phyloP scores from a whole-genome alignment of 2,329 filamentous ascomycete species.

The Verticillium isaacii region DNA sequence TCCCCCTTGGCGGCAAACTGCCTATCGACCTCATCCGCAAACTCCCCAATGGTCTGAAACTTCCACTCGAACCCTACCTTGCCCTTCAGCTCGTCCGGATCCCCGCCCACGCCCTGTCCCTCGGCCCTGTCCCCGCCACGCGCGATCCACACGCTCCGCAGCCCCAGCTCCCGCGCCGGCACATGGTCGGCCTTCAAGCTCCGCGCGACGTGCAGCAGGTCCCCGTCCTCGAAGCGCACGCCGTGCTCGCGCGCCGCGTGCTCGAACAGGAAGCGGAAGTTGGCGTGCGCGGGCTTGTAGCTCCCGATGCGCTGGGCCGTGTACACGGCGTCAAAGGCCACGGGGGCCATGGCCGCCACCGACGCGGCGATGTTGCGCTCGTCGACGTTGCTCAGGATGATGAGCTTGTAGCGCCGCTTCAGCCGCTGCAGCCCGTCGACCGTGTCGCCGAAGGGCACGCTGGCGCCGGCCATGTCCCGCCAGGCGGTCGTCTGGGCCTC shows the following conservation, averaged over 20 bases:
- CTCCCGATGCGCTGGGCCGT: slow-evolving; percentile 67
- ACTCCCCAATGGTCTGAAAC: slow-evolving; percentile 53
- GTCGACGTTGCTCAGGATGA: slow-evolving; percentile 59
- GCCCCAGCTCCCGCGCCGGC: slow-evolving; percentile 54
- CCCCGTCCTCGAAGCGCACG: slow-evolving; percentile 37
- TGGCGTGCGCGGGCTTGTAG: slow-evolving; percentile 63
- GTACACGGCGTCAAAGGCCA: slow-evolving; percentile 56
- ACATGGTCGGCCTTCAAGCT: slow-evolving; percentile 64
- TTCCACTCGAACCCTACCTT: slow-evolving; percentile 49
- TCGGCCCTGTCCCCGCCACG: slow-evolving; percentile 48
- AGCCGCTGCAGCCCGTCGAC: slow-evolving; percentile 46
- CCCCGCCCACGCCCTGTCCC: slow-evolving; percentile 20
- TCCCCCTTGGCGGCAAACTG: slow-evolving; percentile 1
- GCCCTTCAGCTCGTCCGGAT: slow-evolving; percentile 29
- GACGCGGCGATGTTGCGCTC: slow-evolving; percentile 27
- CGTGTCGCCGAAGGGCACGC: slow-evolving; percentile 55
- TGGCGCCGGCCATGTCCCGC: slow-evolving; percentile 44
- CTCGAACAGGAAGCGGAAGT: slow-evolving; percentile 62
- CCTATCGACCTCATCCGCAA: slow-evolving; percentile 51
- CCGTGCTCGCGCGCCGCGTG: slow-evolving; percentile 49
- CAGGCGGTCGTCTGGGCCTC: slow-evolving; percentile 29
- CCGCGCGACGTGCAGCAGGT: slow-evolving; percentile 65
- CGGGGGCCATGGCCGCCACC: slow-evolving; percentile 35
- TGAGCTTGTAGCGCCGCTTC: slow-evolving; percentile 47
- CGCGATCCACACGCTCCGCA: slow-evolving; percentile 63